Evolutionary conservation across 2,329 filamentous ascomycete genomes (phyloP).

Genomic region (Orbilia quercus): DNA sequence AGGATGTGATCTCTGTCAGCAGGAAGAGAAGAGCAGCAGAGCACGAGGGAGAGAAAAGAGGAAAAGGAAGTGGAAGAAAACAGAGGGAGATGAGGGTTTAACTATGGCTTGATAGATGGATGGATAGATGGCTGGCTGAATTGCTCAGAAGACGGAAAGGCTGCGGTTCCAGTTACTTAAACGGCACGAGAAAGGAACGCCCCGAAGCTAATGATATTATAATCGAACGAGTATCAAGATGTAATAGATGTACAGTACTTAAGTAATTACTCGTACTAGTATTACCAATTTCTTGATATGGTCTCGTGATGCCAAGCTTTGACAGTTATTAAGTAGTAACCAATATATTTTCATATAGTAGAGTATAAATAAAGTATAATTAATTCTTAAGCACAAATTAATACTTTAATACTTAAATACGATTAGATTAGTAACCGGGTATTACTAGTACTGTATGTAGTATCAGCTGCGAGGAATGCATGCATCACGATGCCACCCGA

Average conservation of each 20-base stretch:
- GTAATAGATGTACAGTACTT: no score
- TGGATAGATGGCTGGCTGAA: background rate
- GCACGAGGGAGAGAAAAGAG: background rate
- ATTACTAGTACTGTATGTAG: background rate
- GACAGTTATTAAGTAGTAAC: no score
- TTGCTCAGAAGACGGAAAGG: background rate
- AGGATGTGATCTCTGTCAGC: background rate
- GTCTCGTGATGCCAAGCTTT: no score
- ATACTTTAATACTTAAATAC: no score
- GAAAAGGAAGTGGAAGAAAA: background rate
- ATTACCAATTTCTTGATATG: no score
- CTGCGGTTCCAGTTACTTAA: slow-evolving; percentile 44
- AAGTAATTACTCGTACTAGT: no score
- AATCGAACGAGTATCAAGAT: no score
- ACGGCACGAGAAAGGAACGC: slow-evolving; percentile 1
- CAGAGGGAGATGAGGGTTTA: background rate
- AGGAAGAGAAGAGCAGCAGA: background rate
- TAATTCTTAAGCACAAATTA: no score
- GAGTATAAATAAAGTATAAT: no score
- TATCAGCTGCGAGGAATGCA: background rate
- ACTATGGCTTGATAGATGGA: background rate
- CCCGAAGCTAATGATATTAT: no score
- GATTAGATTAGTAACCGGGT: no score
- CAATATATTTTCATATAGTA: no score
- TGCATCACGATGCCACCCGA: background rate